Evolutionary conservation across 306 rosid species (phyloP).

Genomic region (Acacia confusa): DNA sequence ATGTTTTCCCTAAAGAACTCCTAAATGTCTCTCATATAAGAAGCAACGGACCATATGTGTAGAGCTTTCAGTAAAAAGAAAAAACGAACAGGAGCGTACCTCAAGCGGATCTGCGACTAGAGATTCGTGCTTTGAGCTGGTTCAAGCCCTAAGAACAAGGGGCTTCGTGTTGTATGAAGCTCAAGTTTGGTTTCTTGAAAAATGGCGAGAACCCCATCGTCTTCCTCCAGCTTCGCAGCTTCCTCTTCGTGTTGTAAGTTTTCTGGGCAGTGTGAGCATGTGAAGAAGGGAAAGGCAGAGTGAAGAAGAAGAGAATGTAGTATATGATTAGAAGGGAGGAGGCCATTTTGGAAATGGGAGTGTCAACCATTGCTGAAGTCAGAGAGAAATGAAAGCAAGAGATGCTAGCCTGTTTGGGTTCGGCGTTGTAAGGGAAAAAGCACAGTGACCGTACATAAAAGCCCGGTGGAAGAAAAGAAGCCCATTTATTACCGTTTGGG

Average conservation of each 20-base stretch:
- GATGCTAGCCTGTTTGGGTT: too few species aligned
- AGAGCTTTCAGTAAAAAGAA: too few species aligned
- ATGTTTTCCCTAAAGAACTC: too few species aligned
- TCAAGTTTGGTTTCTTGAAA: slow-evolving; percentile 74
- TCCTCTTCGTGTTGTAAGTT: too few species aligned
- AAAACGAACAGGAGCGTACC: too few species aligned
- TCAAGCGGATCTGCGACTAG: slow-evolving; percentile 45
- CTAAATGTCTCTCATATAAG: too few species aligned
- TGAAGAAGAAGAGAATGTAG: slow-evolving; percentile 25
- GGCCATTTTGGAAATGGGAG: slow-evolving; percentile 38
- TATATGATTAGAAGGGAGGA: slow-evolving; percentile 31
- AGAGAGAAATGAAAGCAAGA: slow-evolving; percentile 15
- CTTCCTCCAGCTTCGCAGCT: slow-evolving; percentile 51
- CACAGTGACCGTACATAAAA: not conserved
- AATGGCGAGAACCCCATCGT: slow-evolving; percentile 64
- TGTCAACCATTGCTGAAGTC: slow-evolving; percentile 46
- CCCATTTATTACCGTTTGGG: too few species aligned
- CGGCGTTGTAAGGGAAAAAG: not conserved
- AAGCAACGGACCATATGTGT: too few species aligned
- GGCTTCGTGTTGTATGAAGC: slow-evolving; percentile 92
- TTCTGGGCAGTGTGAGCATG: slow-evolving; percentile 38
- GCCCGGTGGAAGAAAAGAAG: too few species aligned
- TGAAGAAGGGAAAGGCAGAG: slow-evolving; percentile 28
- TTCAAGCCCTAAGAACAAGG: slow-evolving; percentile 84
- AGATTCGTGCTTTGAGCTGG: slow-evolving; percentile 37